Evolutionary conservation across 2,329 filamentous ascomycete genomes (phyloP).

Genomic region (Venturia nashicola): DNA sequence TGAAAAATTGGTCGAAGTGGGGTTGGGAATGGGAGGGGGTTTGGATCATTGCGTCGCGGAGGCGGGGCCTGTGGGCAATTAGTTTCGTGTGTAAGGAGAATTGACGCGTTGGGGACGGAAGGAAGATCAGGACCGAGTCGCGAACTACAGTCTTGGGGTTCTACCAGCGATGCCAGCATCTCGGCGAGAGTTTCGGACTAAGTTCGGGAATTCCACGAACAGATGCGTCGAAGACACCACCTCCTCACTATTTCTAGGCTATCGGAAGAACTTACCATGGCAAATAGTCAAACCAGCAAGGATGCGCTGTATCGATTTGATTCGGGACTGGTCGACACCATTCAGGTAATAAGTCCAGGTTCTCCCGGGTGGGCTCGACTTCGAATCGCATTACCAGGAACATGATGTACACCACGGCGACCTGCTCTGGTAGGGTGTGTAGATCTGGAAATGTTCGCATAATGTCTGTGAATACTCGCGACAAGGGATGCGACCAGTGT

Average conservation of each 20-base stretch:
- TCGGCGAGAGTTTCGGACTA: too few species aligned
- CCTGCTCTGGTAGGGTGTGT: constrained; percentile 63
- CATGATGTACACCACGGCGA: constrained; percentile 75
- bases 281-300: constrained; percentile 71
- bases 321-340: constrained; percentile 56
- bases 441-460: constrained; percentile 74
- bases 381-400: constrained; percentile 77
- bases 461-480: constrained; percentile 77
- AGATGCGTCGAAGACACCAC: background rate
- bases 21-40: constrained; percentile 40
- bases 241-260: background rate
- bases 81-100: background rate
- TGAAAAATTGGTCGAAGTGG: constrained; percentile 66
- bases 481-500: constrained; percentile 59
- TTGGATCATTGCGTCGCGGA: constrained; percentile 55
- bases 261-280: constrained; percentile 42
- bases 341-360: constrained; percentile 63
- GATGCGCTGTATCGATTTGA: constrained; percentile 57
- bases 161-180: too few species aligned
- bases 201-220: background rate
- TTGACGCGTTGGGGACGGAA: background rate
- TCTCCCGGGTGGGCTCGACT: constrained; percentile 65
- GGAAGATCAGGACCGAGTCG: background rate
- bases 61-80: constrained; percentile 40
- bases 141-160: background rate